Conservation (phyloP, 495 filamentous ascomycete species). For the Aspergillus sclerotiicarbonarius region DNA sequence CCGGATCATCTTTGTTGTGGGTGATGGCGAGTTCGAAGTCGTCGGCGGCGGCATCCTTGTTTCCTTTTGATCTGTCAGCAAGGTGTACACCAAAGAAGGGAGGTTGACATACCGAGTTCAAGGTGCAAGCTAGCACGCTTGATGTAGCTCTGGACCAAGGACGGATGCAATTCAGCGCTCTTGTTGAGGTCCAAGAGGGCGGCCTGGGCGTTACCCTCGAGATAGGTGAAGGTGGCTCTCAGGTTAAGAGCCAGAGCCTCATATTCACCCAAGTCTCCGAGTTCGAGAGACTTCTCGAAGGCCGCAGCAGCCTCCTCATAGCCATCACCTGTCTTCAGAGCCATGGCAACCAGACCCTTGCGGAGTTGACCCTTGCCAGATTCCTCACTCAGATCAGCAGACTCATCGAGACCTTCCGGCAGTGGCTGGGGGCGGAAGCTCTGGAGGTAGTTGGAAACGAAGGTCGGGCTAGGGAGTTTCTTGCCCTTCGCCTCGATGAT, state of each 20-base stretch:
- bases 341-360: slow-evolving; percentile 75
- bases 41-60: slow-evolving; percentile 78
- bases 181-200: slow-evolving; percentile 83
- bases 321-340: slow-evolving; percentile 78
- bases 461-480: slow-evolving; percentile 89
- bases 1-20: slow-evolving; percentile 86
- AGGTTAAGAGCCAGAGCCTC: slow-evolving; percentile 94
- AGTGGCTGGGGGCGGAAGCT: slow-evolving; percentile 84
- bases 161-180: slow-evolving; percentile 85
- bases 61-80: slow-evolving; percentile 50
- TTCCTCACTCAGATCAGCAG: slow-evolving; percentile 68
- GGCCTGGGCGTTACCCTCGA: slow-evolving; percentile 79
- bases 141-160: slow-evolving; percentile 93
- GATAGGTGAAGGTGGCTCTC: slow-evolving; percentile 91
- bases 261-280: slow-evolving; percentile 70
- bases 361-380: slow-evolving; percentile 82
- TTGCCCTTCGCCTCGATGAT: slow-evolving; percentile 77
- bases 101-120: slow-evolving; percentile 70
- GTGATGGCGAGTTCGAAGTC: slow-evolving; percentile 85
- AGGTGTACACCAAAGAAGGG: slow-evolving; percentile 3
- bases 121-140: slow-evolving; percentile 98
- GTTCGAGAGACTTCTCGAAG: slow-evolving; percentile 84
- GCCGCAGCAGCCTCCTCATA: slow-evolving; percentile 82
- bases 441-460: slow-evolving; percentile 97
- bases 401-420: slow-evolving; percentile 79